phyloP scores from a whole-genome alignment of 805 yeast genomes.

The Zygoascus biomembranicola region DNA sequence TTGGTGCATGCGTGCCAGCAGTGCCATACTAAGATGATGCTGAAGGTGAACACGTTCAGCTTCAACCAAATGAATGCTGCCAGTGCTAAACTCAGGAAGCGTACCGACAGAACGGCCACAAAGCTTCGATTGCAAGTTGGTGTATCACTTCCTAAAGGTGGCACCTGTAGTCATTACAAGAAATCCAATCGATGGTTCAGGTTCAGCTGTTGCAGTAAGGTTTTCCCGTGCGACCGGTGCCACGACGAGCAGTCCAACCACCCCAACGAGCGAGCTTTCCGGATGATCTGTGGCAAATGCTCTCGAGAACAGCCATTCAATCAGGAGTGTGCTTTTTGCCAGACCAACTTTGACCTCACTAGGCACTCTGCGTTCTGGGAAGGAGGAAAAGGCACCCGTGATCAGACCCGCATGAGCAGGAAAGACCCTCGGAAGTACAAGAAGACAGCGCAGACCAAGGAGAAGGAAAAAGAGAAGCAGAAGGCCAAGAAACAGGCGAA shows the following conservation, averaged over 20 bases:
- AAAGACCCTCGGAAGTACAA: constrained; percentile 36
- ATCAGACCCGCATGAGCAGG: constrained; percentile 31
- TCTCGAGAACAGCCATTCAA: constrained; percentile 33
- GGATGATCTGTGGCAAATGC: constrained; percentile 37
- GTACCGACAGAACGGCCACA: constrained; percentile 14
- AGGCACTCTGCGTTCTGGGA: constrained; percentile 36
- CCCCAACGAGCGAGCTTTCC: constrained; percentile 29
- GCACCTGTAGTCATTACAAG: constrained; percentile 33
- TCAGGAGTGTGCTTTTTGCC: constrained; percentile 30
- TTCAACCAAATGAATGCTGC: constrained; percentile 28
- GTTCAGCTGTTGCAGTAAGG: constrained; percentile 35
- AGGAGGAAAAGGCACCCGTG: constrained; percentile 38
- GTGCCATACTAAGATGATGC: constrained; percentile 30
- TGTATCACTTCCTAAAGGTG: constrained; percentile 31
- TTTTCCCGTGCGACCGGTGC: constrained; percentile 36
- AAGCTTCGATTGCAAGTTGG: constrained; percentile 30
- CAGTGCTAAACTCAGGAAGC: constrained; percentile 15
- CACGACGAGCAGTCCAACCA: constrained; percentile 33
- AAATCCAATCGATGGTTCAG: constrained; percentile 37
- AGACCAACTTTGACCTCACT: constrained; percentile 26
- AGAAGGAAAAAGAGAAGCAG: not conserved
- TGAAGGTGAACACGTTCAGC: constrained; percentile 26
- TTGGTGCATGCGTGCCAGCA: constrained; percentile 24
- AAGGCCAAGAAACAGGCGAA: not conserved
- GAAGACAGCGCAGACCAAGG: constrained; percentile 1